Percentiles rank a stretch among this genome's conserved stretches.
phyloP scores from a whole-genome alignment of 1,284 basidiomycete genomes.

The Cutaneotrichosporon sp. region DNA sequence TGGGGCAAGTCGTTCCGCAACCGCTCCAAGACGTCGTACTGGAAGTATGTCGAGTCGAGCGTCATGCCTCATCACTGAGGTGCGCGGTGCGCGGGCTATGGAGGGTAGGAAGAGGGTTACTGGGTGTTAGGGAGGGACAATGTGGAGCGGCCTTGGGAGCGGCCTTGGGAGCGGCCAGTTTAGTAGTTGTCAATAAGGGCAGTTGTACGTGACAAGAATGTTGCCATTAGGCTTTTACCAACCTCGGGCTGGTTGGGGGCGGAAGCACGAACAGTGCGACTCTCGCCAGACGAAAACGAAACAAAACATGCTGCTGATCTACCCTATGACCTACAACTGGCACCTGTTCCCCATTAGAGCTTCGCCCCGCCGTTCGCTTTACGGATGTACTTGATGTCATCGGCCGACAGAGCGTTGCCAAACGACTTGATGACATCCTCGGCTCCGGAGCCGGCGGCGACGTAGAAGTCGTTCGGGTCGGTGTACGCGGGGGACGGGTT shows the following conservation, averaged over 20 bases:
- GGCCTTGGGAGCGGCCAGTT: too few relatives aligned
- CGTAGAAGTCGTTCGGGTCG: constrained; percentile 10
- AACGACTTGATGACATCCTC: constrained; percentile 5
- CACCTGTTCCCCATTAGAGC: constrained; percentile 4
- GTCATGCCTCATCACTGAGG: constrained; percentile 14
- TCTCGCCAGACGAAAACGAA: too few relatives aligned
- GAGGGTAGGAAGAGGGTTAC: neutral
- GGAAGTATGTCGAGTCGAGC: constrained; percentile 23
- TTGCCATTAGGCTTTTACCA: neutral
- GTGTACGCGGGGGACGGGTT: neutral
- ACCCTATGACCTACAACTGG: neutral
- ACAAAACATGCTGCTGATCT: neutral
- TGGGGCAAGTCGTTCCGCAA: constrained; percentile 26
- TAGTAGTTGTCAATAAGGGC: neutral
- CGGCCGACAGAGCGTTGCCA: neutral
- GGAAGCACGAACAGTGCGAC: too few relatives aligned
- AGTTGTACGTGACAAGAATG: neutral
- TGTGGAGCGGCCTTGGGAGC: too few relatives aligned
- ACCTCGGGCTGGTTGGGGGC: too few relatives aligned
- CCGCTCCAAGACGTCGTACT: constrained; percentile 19
- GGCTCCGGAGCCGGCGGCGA: constrained; percentile 3
- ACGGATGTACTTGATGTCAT: constrained; percentile 10
- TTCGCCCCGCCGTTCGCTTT: constrained; percentile 8
- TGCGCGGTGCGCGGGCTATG: neutral
- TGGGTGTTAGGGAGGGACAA: too few relatives aligned